A percentile compares a stretch with the other conserved stretches of the same genome.
These are phyloP conservation scores for Asterella californica DNA, from an alignment of 225 moss, liverwort and hornwort genomes.

Conservation along the genomic window DNA sequence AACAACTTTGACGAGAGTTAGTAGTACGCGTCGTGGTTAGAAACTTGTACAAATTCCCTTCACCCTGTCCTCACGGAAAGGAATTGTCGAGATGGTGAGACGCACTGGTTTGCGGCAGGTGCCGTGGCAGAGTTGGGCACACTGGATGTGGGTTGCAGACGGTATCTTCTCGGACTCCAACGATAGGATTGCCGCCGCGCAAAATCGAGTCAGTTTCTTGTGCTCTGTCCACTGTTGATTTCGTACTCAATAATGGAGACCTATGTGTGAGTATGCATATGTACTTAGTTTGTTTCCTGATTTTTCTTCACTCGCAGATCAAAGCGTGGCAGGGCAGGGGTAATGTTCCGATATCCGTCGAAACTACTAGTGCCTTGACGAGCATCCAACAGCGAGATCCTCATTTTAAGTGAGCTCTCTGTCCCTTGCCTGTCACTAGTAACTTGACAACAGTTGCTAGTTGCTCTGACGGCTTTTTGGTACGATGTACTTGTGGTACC, in stretches of 20 bases:
- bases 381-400: slow-evolving; percentile 76
- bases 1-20: no score
- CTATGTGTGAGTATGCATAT: background rate
- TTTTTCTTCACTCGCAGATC: slow-evolving; percentile 45
- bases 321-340: slow-evolving; percentile 89
- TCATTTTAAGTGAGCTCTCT: slow-evolving; percentile 44
- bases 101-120: slow-evolving; percentile 63
- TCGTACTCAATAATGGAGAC: no score
- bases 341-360: slow-evolving; percentile 83
- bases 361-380: slow-evolving; percentile 67
- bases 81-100: slow-evolving; percentile 22
- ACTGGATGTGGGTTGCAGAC: slow-evolving; percentile 72
- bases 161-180: slow-evolving; percentile 57
- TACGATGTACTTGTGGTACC: no score
- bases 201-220: slow-evolving; percentile 54
- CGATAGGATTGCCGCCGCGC: slow-evolving; percentile 53
- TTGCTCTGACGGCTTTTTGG: no score
- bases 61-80: background rate
- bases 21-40: no score
- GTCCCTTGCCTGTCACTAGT: background rate
- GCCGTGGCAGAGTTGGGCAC: slow-evolving; percentile 95
- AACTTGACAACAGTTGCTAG: no score
- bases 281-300: background rate
- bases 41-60: no score
- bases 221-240: background rate